Percentiles rank a stretch among this genome's conserved stretches.
Evolutionary conservation across 2,329 filamentous ascomycete genomes (phyloP).

Genomic region (Colletotrichum sp.): DNA sequence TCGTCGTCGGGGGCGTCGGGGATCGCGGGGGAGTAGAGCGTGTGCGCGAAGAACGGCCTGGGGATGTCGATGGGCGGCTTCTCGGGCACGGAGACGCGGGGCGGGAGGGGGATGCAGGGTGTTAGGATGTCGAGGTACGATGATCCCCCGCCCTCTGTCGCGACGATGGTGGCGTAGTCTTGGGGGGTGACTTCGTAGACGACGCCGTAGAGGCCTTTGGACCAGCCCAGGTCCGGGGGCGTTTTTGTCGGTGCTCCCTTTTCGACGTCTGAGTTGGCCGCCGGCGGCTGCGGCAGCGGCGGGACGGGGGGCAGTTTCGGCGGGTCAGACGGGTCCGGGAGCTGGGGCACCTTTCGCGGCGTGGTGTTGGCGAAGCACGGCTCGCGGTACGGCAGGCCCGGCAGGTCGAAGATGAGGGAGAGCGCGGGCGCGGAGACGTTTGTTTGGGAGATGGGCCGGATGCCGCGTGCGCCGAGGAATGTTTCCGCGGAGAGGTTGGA

Average conservation of each 20-base stretch:
- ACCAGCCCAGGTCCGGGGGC: conserved; percentile 54
- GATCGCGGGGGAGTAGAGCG: conserved; percentile 72
- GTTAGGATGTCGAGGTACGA: conserved; percentile 86
- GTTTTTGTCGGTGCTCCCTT: background rate
- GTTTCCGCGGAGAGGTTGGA: conserved; percentile 85
- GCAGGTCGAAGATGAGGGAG: conserved; percentile 81
- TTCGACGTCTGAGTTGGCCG: background rate
- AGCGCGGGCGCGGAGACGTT: conserved; percentile 84
- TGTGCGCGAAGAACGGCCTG: conserved; percentile 79
- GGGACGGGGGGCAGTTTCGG: conserved; percentile 31
- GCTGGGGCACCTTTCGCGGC: conserved; percentile 57
- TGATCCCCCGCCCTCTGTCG: conserved; percentile 85
- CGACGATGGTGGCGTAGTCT: conserved; percentile 87
- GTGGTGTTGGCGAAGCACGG: conserved; percentile 90
- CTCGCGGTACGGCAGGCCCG: conserved; percentile 84
- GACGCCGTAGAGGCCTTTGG: conserved; percentile 85
- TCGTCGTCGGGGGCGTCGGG: conserved; percentile 32
- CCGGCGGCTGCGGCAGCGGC: conserved; percentile 16
- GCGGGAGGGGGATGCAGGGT: conserved; percentile 73
- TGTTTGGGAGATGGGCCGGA: conserved; percentile 79
- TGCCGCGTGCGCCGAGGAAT: conserved; percentile 78
- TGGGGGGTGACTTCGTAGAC: conserved; percentile 89
- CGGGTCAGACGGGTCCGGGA: conserved; percentile 34
- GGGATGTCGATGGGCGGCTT: conserved; percentile 59
- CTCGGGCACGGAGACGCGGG: conserved; percentile 64